Evolutionary conservation across 129 eudicot species (phyloP).

Genomic region (Helianthus tuberosus): DNA sequence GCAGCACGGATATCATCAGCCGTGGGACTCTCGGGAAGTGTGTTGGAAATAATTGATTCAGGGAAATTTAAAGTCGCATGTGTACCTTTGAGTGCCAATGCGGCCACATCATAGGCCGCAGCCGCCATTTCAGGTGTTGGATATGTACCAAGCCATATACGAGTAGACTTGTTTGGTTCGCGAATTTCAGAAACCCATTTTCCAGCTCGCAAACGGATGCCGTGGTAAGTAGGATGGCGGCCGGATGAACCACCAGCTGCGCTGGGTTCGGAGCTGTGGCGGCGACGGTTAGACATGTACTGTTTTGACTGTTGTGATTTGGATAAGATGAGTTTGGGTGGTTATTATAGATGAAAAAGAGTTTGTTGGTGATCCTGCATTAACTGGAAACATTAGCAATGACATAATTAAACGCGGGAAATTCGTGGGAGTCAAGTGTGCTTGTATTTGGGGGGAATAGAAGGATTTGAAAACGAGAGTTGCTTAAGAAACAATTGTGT

Average conservation of each 20-base stretch:
- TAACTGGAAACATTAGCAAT: constrained; percentile 10
- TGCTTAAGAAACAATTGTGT: not conserved
- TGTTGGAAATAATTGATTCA: constrained; percentile 20
- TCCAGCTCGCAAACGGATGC: constrained; percentile 58
- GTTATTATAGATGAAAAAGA: constrained; percentile 2
- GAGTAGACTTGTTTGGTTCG: constrained; percentile 61
- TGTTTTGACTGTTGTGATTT: not conserved
- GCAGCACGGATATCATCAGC: constrained; percentile 63
- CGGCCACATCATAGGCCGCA: constrained; percentile 81
- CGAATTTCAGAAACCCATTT: constrained; percentile 91
- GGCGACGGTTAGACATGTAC: constrained; percentile 33
- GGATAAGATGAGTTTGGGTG: not conserved
- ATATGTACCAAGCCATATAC: constrained; percentile 85
- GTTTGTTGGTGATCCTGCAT: not conserved
- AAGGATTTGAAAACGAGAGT: not conserved
- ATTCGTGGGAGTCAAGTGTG: constrained; percentile 20
- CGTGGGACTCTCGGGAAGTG: constrained; percentile 52
- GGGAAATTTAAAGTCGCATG: constrained; percentile 60
- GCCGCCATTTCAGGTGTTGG: constrained; percentile 81
- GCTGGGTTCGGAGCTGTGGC: constrained; percentile 15
- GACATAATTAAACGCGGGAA: constrained; percentile 11
- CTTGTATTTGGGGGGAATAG: not conserved
- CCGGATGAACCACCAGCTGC: constrained; percentile 22
- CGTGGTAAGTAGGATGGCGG: constrained; percentile 50
- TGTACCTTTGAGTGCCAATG: constrained; percentile 70